Base-by-base conservation (phyloP, 768 basidiomycete genomes). In the Pleurotus salmoneostramineus region DNA sequence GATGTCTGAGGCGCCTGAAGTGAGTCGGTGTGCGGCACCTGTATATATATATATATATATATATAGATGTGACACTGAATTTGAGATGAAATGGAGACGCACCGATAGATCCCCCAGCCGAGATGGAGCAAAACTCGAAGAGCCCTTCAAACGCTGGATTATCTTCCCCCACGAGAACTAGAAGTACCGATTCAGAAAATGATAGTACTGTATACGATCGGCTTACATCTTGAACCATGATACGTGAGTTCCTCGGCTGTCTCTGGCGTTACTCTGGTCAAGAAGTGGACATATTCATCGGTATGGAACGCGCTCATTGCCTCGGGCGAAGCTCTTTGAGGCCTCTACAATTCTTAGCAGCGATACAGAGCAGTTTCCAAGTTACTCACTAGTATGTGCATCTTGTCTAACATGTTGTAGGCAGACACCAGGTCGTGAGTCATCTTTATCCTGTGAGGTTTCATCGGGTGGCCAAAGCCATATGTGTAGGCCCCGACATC, bases 81-180 rank as follows among this genome's bases (percentile, higher is more conserved):
- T n/a, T n/a, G 21, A 27, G 21, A 27, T 1, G 3, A 1, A 27
- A 27, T 27, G 21, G 21, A 27, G 21, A 72, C 87, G 58, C 64
- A 97, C 97, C 96, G 94, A 99, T 98, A 0, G 95, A 97, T 3
- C 97, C 97, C 48, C 97, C 97, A n/a, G 97, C 97, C 8, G 97
- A 98, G 65, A 99, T 99, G 3, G 96, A 95, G 69, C 97, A 98
- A 69, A 98, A 99, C 64, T 99, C 97, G 69, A 99, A 99, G 47
- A 99, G 75, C 0, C 97, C 97, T 64, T 99, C 97, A 64, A 99
- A 99, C 35, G 98, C 94, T 2, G 97, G 97, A 71, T 96, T 98
- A 71, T 99, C 97, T 65, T 99, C 97, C 35, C 96, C 97, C 17
- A 98, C 95, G 4, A 62, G 56, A 60, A 62, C 61, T 62, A 43